These are phyloP conservation scores for Nelumbo lutea DNA, from an alignment of 164 flowering plant genomes.

Conservation along the genomic window DNA sequence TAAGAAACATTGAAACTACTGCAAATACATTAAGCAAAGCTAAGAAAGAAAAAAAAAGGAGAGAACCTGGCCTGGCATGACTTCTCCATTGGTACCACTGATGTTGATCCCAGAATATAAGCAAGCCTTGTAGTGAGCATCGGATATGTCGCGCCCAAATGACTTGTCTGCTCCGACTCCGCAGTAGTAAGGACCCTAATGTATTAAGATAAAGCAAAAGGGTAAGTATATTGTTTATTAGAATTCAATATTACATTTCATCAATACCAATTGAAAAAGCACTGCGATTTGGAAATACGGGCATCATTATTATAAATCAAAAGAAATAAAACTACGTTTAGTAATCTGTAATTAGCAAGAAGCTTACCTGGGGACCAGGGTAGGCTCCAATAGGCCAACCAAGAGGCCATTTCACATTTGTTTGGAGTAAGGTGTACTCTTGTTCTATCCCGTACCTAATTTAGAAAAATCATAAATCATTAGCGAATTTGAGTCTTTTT, in stretches of 20 bases:
- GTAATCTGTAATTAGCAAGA: background rate
- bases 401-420: slow-evolving; percentile 88
- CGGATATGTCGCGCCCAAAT: slow-evolving; percentile 93
- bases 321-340: background rate
- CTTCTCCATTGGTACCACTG: slow-evolving; percentile 97
- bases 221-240: background rate
- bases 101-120: slow-evolving; percentile 93
- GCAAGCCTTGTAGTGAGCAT: slow-evolving; percentile 99
- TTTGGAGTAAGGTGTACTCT: slow-evolving; percentile 90
- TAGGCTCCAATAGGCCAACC: slow-evolving; percentile 99
- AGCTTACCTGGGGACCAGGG: slow-evolving; percentile 92
- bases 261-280: background rate
- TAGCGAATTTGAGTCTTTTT: background rate
- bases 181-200: slow-evolving; percentile 96
- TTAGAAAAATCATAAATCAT: slow-evolving; percentile 4
- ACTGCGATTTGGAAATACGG: too few relatives aligned
- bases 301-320: background rate
- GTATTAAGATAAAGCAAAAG: slow-evolving; percentile 4
- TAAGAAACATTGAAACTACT: background rate
- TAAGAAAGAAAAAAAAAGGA: slow-evolving; percentile 12
- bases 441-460: slow-evolving; percentile 95
- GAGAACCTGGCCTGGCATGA: slow-evolving; percentile 98
- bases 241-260: background rate
- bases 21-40: background rate
- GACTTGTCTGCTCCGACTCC: slow-evolving; percentile 95